A percentile compares a stretch with the other conserved stretches of the same genome.
Evolutionary conservation across 106 monocot genomes (phyloP).

Genomic region (Dioscorea dumetorum): DNA sequence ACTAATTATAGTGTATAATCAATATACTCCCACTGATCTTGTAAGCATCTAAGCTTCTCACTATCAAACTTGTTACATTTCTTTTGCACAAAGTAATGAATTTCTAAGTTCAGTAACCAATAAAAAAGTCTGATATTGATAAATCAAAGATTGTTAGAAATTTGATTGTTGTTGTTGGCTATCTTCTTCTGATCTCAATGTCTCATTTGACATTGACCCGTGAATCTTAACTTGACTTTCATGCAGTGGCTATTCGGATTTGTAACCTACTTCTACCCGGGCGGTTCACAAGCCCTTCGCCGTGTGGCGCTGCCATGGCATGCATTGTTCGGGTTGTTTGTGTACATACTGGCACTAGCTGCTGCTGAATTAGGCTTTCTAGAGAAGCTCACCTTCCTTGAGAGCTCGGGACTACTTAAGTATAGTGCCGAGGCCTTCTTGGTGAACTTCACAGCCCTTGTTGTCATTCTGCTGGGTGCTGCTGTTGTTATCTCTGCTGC

Average conservation of each 20-base stretch:
- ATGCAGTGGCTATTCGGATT: constrained; percentile 84
- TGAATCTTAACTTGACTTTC: neutral
- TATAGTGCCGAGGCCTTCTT: constrained; percentile 78
- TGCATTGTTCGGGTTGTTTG: constrained; percentile 60
- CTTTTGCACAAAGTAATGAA: no score
- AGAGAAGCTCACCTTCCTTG: constrained; percentile 91
- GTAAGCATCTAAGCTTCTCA: no score
- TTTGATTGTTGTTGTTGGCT: neutral
- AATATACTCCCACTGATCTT: no score
- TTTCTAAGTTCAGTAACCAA: no score
- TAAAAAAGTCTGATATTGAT: no score
- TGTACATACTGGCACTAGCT: constrained; percentile 64
- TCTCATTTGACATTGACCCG: neutral
- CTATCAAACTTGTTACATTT: no score
- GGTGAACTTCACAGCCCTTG: constrained; percentile 84
- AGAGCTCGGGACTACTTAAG: constrained; percentile 54
- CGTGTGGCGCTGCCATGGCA: constrained; percentile 69
- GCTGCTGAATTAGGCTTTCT: constrained; percentile 64
- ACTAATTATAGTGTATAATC: no score
- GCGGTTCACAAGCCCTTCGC: constrained; percentile 22
- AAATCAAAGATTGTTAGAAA: neutral
- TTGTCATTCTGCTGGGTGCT: constrained; percentile 61
- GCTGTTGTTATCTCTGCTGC: constrained; percentile 61
- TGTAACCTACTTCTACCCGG: constrained; percentile 70
- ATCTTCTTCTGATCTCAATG: neutral